phyloP scores from a whole-genome alignment of 2,329 filamentous ascomycete genomes.

The Fusarium albidum region DNA sequence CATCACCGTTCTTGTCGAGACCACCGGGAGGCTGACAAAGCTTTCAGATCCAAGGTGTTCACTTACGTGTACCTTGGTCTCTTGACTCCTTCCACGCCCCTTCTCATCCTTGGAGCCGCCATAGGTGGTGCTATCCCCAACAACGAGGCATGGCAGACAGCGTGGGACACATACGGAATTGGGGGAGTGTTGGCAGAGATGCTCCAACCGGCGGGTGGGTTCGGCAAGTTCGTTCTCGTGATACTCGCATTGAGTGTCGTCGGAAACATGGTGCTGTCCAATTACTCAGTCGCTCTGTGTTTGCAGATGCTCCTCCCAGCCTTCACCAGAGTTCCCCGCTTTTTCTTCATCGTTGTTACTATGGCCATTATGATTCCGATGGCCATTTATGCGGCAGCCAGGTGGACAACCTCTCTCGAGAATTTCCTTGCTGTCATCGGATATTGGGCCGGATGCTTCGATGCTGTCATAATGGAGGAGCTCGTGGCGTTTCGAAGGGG shows the following conservation, averaged over 20 bases:
- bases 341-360: conserved; percentile 51
- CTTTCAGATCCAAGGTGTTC: conserved; percentile 33
- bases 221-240: conserved; percentile 49
- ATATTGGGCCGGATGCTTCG: conserved; percentile 56
- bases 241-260: conserved; percentile 45
- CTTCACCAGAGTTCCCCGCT: conserved; percentile 51
- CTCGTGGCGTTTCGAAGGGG: conserved; percentile 53
- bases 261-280: conserved; percentile 50
- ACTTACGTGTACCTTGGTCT: conserved; percentile 58
- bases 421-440: conserved; percentile 56
- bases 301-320: conserved; percentile 53
- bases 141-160: conserved; percentile 41
- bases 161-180: conserved; percentile 41
- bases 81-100: conserved; percentile 44
- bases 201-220: conserved; percentile 42
- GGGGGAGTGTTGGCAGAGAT: conserved; percentile 45
- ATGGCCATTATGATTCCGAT: conserved; percentile 54
- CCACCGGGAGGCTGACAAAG: conserved; percentile 45
- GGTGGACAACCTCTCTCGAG: conserved; percentile 52
- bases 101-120: conserved; percentile 50
- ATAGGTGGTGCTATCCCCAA: conserved; percentile 47
- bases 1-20: conserved; percentile 37
- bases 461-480: conserved; percentile 52
- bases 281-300: conserved; percentile 50
- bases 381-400: conserved; percentile 50